phyloP scores from a whole-genome alignment of 257 asterid species.

The Nicotiana noctiflora region DNA sequence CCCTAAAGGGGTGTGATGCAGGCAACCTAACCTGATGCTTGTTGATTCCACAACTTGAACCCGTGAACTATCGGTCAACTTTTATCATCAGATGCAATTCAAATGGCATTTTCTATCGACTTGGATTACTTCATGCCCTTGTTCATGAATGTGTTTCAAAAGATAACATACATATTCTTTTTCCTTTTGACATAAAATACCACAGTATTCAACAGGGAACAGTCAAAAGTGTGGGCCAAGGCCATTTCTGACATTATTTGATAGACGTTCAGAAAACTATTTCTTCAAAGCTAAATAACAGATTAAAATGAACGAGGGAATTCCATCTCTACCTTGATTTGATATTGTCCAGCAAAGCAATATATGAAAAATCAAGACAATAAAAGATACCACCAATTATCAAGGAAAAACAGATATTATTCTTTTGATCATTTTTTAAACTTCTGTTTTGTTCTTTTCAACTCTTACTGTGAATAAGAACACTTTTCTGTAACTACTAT shows the following conservation, averaged over 20 bases:
- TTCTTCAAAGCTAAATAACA: background rate
- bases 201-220: background rate
- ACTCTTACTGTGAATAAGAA: too few species aligned
- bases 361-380: background rate
- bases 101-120: background rate
- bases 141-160: background rate
- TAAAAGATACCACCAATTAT: background rate
- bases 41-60: too few species aligned
- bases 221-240: background rate
- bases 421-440: background rate
- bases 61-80: background rate
- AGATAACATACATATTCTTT: background rate
- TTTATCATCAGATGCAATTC: background rate
- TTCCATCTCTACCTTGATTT: background rate
- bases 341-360: background rate
- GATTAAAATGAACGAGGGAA: background rate
- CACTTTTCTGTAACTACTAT: background rate
- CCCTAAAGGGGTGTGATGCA: too few species aligned
- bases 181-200: background rate
- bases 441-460: background rate
- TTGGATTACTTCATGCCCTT: background rate
- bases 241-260: background rate
- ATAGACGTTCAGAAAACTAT: background rate
- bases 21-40: too few species aligned
- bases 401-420: background rate